Evolutionary conservation across 805 yeast genomes (phyloP).

Genomic region (Pichia gijzeniarum): DNA sequence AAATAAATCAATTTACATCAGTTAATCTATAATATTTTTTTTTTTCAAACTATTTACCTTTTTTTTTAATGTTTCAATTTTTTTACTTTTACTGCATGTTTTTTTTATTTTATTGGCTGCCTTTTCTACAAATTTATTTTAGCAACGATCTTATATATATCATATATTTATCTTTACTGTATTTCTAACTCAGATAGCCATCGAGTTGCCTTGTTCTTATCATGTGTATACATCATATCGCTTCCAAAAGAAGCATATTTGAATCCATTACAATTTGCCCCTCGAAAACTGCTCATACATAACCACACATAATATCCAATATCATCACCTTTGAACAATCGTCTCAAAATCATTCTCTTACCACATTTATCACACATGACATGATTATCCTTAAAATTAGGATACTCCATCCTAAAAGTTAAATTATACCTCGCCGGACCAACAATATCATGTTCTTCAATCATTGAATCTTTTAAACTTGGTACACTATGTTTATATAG

Average conservation of each 20-base stretch:
- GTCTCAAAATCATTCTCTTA: conserved; percentile 45
- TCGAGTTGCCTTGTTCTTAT: conserved; percentile 3
- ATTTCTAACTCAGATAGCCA: conserved; percentile 6
- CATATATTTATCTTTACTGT: neutral
- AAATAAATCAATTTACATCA: no score
- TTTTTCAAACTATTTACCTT: no score
- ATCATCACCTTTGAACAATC: conserved; percentile 41
- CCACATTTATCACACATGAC: conserved; percentile 41
- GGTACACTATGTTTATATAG: conserved; percentile 62
- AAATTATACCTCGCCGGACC: conserved; percentile 53
- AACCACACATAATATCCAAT: conserved; percentile 63
- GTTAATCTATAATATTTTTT: no score
- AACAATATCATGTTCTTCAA: conserved; percentile 37
- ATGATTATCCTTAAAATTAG: conserved; percentile 28
- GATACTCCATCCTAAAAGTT: conserved; percentile 55
- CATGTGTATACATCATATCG: neutral
- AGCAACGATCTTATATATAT: neutral
- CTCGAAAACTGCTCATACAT: conserved; percentile 43
- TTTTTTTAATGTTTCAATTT: no score
- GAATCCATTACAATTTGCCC: conserved; percentile 41
- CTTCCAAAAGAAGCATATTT: conserved; percentile 44
- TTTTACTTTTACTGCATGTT: no score
- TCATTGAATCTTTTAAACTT: conserved; percentile 35
- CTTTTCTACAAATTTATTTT: neutral
- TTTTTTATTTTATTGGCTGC: neutral